These are phyloP conservation scores for Colletotrichum sp. DNA, from an alignment of 2,329 filamentous ascomycete genomes.

Conservation along the genomic window DNA sequence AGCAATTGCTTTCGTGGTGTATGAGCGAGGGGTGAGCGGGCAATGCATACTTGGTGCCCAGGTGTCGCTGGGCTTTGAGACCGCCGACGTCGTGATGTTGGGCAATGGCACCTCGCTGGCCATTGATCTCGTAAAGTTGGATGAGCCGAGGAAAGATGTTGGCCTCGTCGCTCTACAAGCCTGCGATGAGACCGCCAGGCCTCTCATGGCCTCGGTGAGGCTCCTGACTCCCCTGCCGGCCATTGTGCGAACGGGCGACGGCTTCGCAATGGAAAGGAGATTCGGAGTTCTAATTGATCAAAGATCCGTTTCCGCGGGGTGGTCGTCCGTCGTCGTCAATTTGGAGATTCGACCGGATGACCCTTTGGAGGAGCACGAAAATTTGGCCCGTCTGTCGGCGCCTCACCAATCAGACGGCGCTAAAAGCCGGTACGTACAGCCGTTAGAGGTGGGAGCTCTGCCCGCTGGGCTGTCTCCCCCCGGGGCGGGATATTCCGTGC, in stretches of 20 bases:
- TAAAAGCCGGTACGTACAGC: constrained; percentile 1
- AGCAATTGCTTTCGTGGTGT: not conserved
- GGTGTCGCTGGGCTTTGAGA: constrained; percentile 38
- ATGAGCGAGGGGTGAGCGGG: not conserved
- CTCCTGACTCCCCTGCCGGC: constrained; percentile 53
- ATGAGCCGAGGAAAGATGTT: constrained; percentile 36
- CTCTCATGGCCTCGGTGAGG: constrained; percentile 58
- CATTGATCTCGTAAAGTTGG: constrained; percentile 55
- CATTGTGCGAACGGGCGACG: constrained; percentile 33
- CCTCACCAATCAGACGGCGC: constrained; percentile 13
- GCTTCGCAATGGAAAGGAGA: not conserved
- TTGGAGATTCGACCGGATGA: not conserved
- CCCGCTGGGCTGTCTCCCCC: not conserved
- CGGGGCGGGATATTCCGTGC: constrained; percentile 20
- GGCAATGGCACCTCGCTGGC: constrained; percentile 56
- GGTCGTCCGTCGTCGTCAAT: not conserved
- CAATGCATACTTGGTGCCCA: constrained; percentile 52
- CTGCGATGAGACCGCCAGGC: constrained; percentile 46
- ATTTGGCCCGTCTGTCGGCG: constrained; percentile 19
- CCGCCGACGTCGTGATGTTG: constrained; percentile 39
- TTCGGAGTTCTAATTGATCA: not conserved
- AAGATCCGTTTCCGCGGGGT: not conserved
- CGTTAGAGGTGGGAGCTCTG: not conserved
- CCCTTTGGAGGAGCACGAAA: constrained; percentile 17
- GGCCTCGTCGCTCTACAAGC: constrained; percentile 42